Base-by-base conservation (phyloP, 176 grass and related monocot genomes). In the Cocos nucifera region DNA sequence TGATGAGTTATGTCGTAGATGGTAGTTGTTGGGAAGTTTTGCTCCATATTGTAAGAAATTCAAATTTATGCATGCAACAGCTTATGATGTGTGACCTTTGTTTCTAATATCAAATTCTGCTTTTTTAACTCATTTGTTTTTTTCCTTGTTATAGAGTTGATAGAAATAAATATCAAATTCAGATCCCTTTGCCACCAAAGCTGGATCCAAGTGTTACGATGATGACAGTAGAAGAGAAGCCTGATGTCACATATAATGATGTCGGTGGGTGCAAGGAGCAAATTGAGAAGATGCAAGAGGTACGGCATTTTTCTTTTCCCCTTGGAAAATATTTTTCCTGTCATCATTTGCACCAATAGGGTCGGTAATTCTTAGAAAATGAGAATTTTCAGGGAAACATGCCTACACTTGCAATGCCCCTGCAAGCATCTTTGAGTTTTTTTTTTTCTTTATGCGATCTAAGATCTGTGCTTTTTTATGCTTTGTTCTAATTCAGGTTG, bases 161-260 rank as follows among this genome's bases (percentile, higher is more conserved):
- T 48, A 79, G 91, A 17, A 90, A 89, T 61, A 90, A 90, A 72
- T 95, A 95, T 35, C 86, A 95, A 75, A 95, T 90, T 25, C 91
- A 95, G 54, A 95, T 95, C 61, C 91, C 91, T 8, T 55, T 95
- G 55, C 91, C 82, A 54, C 86, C 90, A 4, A 95, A 95, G 71
- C 89, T 95, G 73, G 90, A 95, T 56, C 90, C 90, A 6, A 95
- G 86, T 49, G 91, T 95, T 64, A 95, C 91, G 18, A 95, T 95
- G 91, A 95, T 95, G 91, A 95, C 91, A 0, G 91, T 95, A 15
- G 91, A 95, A 69, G 91, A 90, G 71, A 95, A 95, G 57, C 91
- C 91, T 17, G 91, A 95, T 62, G 86, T 95, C 25, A 95, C 91
- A 53, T 95, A 95, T 66, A 95, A 95, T 14, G 91, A 90, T 53